Base-by-base conservation (phyloP, 192 early-diverging fungal species). In the Umbelopsis isabellina region DNA sequence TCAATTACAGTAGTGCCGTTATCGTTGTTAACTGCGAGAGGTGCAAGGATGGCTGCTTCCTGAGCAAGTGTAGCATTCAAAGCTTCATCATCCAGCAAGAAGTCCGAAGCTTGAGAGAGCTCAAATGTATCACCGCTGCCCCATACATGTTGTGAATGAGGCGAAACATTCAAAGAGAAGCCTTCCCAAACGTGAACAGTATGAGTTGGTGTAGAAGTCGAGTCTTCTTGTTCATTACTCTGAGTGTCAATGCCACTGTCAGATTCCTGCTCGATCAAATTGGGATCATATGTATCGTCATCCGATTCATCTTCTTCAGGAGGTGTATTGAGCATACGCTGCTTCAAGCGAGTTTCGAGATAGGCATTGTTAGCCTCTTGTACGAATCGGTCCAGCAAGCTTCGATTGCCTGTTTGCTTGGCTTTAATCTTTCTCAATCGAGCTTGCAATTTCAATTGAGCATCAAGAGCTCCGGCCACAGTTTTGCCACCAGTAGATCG, bases 151-250 rank as follows among this genome's bases (percentile, higher is more conserved):
- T 61, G 27, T 16, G 10, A 18, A 18, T 61, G 27, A 35, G 55
- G 55, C 3, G 55, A 61, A 61, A 61, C 55, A 35, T 61, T 61
- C 55, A 61, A 61, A 25, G 55, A 61, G 55, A 61, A 61, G 12
- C 55, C 55, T 18, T 61, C 55, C 55, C 55, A 61, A 61, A 61
- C 55, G 30, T 61, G 55, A 25, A 61, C 27, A 18, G 27, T 30
- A 4, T 22, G 55, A 49, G 15, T 16, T 49, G 48, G 15, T 49
- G 48, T 16, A 16, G 48, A 12, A 49, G 48, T 41, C 37, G 37
- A 10, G 37, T 41, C 37, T 41, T 41, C 37, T 6, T 41, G 37
- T 9, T 41, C 37, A 41, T 9, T 41, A 41, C 7, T 41, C 6
- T 41, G 37, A 41, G 37, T 41, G 10, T 41, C 37, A 4, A 41